These are phyloP conservation scores for Craspedostauros australis DNA, from an alignment of 108 stramenopile genomes.

Conservation along the genomic window DNA sequence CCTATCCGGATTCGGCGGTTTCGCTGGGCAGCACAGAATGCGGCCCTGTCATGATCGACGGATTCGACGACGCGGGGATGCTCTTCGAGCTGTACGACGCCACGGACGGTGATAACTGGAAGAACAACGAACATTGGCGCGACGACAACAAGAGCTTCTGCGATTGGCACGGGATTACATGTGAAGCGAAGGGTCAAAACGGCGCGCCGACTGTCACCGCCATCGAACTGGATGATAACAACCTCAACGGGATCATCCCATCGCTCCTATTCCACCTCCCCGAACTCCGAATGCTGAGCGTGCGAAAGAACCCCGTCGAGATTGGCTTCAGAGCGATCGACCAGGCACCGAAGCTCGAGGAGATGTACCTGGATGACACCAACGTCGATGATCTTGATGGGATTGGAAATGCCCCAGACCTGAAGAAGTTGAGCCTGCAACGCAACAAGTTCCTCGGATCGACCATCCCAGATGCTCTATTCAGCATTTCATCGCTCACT, in stretches of 20 bases:
- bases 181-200: constrained; percentile 20
- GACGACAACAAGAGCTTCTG: constrained; percentile 37
- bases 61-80: constrained; percentile 22
- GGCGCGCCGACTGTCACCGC: constrained; percentile 34
- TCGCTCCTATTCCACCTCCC: constrained; percentile 56
- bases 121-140: constrained; percentile 47
- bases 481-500: constrained; percentile 23
- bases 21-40: constrained; percentile 37
- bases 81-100: constrained; percentile 47
- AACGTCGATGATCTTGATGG: constrained; percentile 45
- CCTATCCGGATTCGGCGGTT: constrained; percentile 44
- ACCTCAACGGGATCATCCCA: constrained; percentile 47
- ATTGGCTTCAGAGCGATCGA: constrained; percentile 55
- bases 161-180: constrained; percentile 70
- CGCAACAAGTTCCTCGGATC: constrained; percentile 44
- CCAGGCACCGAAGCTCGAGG: constrained; percentile 41
- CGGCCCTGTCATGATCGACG: constrained; percentile 26
- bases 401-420: constrained; percentile 40
- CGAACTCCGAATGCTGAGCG: constrained; percentile 45
- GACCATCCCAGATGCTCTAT: constrained; percentile 60
- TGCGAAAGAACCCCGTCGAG: constrained; percentile 55
- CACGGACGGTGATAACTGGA: constrained; percentile 57
- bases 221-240: constrained; percentile 43
- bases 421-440: constrained; percentile 42
- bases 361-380: constrained; percentile 47